Conservation (phyloP, 2,329 filamentous ascomycete species). For the Fusarium multiceps region DNA sequence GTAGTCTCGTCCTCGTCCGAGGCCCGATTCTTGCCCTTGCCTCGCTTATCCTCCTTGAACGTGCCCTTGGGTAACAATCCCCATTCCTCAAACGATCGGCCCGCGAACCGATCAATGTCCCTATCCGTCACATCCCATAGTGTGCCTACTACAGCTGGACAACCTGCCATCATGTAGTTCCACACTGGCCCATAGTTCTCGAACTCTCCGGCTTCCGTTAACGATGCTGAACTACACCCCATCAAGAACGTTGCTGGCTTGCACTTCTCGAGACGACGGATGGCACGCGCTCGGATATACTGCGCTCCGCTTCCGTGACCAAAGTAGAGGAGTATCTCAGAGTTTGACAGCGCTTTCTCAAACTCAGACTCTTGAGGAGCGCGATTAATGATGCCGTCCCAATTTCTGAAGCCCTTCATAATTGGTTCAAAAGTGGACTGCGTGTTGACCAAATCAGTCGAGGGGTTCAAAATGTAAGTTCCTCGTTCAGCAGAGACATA, state of each 20-base stretch:
- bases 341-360: slow-evolving; percentile 70
- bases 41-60: slow-evolving; percentile 53
- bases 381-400: slow-evolving; percentile 76
- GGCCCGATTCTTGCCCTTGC: slow-evolving; percentile 44
- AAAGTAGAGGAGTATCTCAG: slow-evolving; percentile 89
- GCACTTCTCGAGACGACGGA: slow-evolving; percentile 82
- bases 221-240: slow-evolving; percentile 88
- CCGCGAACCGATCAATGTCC: slow-evolving; percentile 94
- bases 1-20: slow-evolving; percentile 36
- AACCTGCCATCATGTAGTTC: slow-evolving; percentile 90
- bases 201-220: slow-evolving; percentile 83
- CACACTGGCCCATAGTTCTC: slow-evolving; percentile 91
- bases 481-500: slow-evolving; percentile 67
- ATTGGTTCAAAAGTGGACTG: slow-evolving; percentile 76
- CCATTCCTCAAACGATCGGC: slow-evolving; percentile 84
- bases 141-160: slow-evolving; percentile 88
- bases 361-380: slow-evolving; percentile 84
- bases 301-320: slow-evolving; percentile 95
- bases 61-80: slow-evolving; percentile 71
- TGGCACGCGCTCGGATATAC: slow-evolving; percentile 87
- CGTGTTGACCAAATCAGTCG: slow-evolving; percentile 83
- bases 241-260: slow-evolving; percentile 85
- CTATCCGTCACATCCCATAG: slow-evolving; percentile 98
- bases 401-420: slow-evolving; percentile 74
- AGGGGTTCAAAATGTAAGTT: slow-evolving; percentile 90